phyloP scores from a whole-genome alignment of 1,284 basidiomycete genomes.

The Ustilago cynodontis region DNA sequence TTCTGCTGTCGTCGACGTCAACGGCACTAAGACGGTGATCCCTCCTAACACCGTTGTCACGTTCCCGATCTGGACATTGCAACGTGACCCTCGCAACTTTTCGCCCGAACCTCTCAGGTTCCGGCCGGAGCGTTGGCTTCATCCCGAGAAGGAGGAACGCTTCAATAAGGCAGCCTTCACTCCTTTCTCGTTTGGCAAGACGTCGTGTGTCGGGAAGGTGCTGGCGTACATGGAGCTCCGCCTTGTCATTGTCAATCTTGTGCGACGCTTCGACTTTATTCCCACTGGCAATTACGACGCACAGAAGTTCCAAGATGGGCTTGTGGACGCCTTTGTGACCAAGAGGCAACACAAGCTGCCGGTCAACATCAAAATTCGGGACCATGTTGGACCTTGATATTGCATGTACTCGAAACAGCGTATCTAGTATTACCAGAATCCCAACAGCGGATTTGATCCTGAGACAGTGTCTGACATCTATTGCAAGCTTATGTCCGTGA shows the following conservation, averaged over 20 bases:
- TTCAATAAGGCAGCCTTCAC: conserved; percentile 38
- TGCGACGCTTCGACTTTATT: conserved; percentile 36
- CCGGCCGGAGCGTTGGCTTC: conserved; percentile 36
- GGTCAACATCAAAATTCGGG: conserved; percentile 14
- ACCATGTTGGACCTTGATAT: conserved; percentile 14
- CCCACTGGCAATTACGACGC: conserved; percentile 22
- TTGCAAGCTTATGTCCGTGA: too few species aligned
- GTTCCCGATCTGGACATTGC: conserved; percentile 37
- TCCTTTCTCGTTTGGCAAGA: conserved; percentile 47
- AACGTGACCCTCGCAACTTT: conserved; percentile 43
- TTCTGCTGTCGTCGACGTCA: conserved; percentile 17
- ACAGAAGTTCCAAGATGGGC: conserved; percentile 24
- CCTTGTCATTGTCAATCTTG: conserved; percentile 27
- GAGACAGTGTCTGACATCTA: neutral
- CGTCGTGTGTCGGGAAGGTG: conserved; percentile 36
- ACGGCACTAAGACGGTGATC: conserved; percentile 25
- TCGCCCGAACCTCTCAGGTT: conserved; percentile 33
- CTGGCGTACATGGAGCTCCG: conserved; percentile 45
- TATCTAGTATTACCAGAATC: too few species aligned
- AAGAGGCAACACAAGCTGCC: conserved; percentile 27
- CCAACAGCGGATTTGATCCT: neutral
- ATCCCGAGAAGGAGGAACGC: conserved; percentile 21
- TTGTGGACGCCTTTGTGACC: conserved; percentile 20
- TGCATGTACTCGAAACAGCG: neutral
- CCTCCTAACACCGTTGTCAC: conserved; percentile 32